phyloP scores from a whole-genome alignment of 2,329 filamentous ascomycete genomes.

The Phaeosphaeria sp. region DNA sequence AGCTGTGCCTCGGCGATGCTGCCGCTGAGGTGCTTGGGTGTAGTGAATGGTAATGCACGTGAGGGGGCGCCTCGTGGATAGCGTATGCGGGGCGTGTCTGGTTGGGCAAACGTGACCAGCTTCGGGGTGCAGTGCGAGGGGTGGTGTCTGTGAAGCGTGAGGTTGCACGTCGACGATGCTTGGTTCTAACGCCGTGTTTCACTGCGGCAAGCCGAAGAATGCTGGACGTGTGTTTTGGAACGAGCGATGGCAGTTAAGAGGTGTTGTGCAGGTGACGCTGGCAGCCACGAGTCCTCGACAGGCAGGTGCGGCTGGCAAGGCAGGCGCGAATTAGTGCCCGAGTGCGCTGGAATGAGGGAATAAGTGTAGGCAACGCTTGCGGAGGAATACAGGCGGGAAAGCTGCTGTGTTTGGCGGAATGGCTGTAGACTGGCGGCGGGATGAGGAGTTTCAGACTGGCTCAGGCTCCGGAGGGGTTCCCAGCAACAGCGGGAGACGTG shows the following conservation, averaged over 20 bases:
- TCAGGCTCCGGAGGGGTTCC: conserved; percentile 30
- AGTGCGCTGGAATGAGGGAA: background rate
- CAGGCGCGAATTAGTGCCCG: conserved; percentile 9
- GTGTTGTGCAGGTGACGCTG: conserved; percentile 36
- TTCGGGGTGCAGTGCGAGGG: conserved; percentile 15
- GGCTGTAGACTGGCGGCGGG: conserved; percentile 16
- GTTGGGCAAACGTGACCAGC: conserved; percentile 6
- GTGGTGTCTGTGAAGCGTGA: conserved; percentile 18
- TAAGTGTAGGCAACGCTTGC: conserved; percentile 5
- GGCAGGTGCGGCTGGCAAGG: conserved; percentile 30
- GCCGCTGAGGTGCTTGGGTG: background rate
- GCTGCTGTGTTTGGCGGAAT: background rate
- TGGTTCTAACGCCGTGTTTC: conserved; percentile 36
- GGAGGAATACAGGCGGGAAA: background rate
- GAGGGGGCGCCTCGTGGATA: background rate
- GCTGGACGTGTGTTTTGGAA: conserved; percentile 29
- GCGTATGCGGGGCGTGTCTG: conserved; percentile 13
- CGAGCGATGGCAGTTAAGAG: conserved; percentile 1
- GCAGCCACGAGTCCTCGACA: conserved; percentile 25
- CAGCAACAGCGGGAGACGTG: conserved; percentile 24
- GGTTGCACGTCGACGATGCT: conserved; percentile 31
- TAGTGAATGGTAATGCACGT: background rate
- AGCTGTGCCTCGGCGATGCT: background rate
- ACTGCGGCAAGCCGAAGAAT: conserved; percentile 39
- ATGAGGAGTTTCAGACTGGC: conserved; percentile 30